Evolutionary conservation across 176 grass and related monocot species (phyloP).

Genomic region (Ananas comosus): DNA sequence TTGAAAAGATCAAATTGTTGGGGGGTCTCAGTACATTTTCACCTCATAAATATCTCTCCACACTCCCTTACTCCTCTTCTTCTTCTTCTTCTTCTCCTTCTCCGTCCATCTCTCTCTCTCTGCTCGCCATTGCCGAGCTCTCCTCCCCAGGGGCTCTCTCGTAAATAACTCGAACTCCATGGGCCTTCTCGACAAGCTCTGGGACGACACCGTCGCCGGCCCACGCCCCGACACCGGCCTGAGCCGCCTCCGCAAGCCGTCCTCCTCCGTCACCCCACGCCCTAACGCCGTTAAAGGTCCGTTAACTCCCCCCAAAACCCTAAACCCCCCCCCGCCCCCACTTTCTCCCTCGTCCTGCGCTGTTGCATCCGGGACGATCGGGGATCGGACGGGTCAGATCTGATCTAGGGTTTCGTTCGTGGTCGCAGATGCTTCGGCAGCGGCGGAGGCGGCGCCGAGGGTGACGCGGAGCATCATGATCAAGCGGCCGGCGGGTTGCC

Average conservation of each 20-base stretch:
- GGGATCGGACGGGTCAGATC: conserved; percentile 19
- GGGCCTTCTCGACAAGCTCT: conserved; percentile 91
- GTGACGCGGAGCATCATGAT: conserved; percentile 99
- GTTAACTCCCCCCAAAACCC: conserved; percentile 15
- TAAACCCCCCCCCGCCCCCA: background rate
- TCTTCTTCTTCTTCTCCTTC: background rate
- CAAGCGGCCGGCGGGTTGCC: conserved; percentile 61
- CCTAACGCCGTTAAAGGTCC: conserved; percentile 50
- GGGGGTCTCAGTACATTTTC: too few relatives aligned
- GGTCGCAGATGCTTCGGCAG: conserved; percentile 29
- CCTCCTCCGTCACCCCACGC: conserved; percentile 13
- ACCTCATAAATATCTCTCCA: too few relatives aligned
- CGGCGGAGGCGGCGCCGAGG: conserved; percentile 35
- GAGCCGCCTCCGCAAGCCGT: conserved; percentile 69
- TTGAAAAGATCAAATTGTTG: too few relatives aligned
- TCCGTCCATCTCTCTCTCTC: background rate
- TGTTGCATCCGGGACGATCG: background rate
- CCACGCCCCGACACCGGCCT: conserved; percentile 85
- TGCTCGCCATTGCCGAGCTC: conserved; percentile 25
- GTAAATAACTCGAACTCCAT: conserved; percentile 23
- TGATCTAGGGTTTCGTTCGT: conserved; percentile 8
- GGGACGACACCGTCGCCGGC: conserved; percentile 87
- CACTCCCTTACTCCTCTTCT: too few relatives aligned
- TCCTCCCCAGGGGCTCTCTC: conserved; percentile 9
- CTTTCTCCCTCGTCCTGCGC: conserved; percentile 1